These are phyloP conservation scores for Wickerhamiella nectarea DNA, from an alignment of 805 yeast genomes.

Conservation along the genomic window DNA sequence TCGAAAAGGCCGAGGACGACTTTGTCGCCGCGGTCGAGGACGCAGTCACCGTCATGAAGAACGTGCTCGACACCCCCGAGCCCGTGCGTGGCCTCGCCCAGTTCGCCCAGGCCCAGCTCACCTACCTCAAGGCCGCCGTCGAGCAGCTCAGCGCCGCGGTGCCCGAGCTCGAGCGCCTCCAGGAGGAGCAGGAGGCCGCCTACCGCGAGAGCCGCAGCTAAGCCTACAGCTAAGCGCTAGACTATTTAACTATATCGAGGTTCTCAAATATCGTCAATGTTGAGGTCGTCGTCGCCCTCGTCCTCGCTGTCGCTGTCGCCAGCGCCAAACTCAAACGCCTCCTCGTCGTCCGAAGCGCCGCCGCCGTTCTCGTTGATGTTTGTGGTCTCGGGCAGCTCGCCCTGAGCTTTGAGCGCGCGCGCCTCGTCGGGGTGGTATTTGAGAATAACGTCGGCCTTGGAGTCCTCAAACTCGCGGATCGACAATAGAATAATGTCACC, in stretches of 20 bases:
- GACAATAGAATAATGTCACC: conserved; percentile 96
- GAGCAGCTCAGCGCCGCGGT: conserved; percentile 52
- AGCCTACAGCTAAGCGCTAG: background rate
- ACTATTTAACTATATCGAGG: conserved; percentile 17
- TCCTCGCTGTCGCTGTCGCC: conserved; percentile 70
- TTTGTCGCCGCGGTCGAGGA: conserved; percentile 83
- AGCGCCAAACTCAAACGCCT: conserved; percentile 94
- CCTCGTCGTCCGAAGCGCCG: conserved; percentile 95
- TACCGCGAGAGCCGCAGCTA: conserved; percentile 22
- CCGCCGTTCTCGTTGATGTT: conserved; percentile 96
- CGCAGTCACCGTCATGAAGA: conserved; percentile 70
- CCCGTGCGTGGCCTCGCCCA: conserved; percentile 55
- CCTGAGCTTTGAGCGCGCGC: conserved; percentile 84
- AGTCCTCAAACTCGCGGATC: conserved; percentile 96
- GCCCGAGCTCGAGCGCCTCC: conserved; percentile 47
- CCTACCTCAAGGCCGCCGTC: conserved; percentile 62
- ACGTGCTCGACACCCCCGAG: conserved; percentile 56
- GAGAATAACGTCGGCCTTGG: conserved; percentile 94
- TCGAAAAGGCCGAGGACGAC: conserved; percentile 75
- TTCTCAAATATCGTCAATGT: conserved; percentile 95
- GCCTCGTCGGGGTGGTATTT: conserved; percentile 97
- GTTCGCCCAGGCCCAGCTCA: conserved; percentile 64
- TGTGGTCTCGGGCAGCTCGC: conserved; percentile 95
- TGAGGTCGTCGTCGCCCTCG: conserved; percentile 49
- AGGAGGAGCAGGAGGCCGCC: conserved; percentile 36